Base-by-base conservation (phyloP, 805 yeast genomes). In the Candida dajiaensis region DNA sequence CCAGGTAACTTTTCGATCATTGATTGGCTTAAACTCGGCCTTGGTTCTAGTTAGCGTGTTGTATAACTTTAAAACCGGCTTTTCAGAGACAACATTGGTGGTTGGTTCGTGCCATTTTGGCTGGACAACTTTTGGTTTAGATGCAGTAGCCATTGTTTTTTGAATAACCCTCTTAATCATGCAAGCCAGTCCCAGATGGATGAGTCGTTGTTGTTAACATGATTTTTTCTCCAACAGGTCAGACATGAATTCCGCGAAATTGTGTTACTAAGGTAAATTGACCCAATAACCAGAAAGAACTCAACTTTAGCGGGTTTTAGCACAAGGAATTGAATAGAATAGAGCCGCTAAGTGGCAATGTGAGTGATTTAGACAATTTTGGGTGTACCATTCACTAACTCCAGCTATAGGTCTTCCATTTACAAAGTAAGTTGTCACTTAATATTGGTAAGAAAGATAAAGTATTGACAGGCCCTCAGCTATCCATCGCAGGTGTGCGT, bases 31-130 rank as follows among this genome's bases (percentile, higher is more conserved):
- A 58, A 94, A 92, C 47, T 73, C 84, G 35, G 79, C 86, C 61
- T 92, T 92, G 28, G 80, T 66, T 57, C 95, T 74, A 4, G 98
- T 92, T 56, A 92, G 73, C 6, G 96, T 78, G 70, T 90, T 90
- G 75, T 78, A 89, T 39, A 90, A 63, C 58, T 80, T 82, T 55
- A 90, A 72, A 9, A 67, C 70, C 1, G 80, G 74, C 31, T 50
- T 38, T 21, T 26, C 22, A 10, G 46, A 16, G 6, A 49, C 45
- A 50, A 28, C 16, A 25, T 40, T 38, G 15, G 55, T 51, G 35
- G 44, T 48, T 11, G 81, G 80, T 19, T 60, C 58, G 42, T 57
- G 60, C 84, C 84, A 79, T 46, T 67, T 62, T n/a, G 84, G 83
- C 57, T 77, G 84, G 22, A 55, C 55, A 28, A 67, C 65, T 50